Conservation (phyloP, 495 filamentous ascomycete species). For the Daldinia childiae region DNA sequence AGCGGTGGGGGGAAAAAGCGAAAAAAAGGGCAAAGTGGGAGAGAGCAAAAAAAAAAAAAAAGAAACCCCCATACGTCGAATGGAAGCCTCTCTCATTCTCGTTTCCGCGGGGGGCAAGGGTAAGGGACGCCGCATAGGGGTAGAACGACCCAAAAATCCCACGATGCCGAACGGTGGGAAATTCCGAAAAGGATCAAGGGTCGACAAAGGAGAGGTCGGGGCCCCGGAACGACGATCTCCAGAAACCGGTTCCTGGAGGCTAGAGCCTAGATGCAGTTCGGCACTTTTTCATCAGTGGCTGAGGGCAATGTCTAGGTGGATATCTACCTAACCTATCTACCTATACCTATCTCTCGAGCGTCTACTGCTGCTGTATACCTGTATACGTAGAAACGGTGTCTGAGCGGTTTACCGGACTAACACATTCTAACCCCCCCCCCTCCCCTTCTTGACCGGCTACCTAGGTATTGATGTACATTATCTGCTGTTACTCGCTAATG, state of each 20-base stretch:
- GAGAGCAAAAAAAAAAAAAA: neutral
- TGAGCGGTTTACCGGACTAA: slow-evolving; percentile 28
- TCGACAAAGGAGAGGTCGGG: slow-evolving; percentile 32
- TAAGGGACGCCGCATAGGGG: slow-evolving; percentile 28
- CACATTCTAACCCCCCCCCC: neutral
- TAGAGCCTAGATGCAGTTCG: slow-evolving; percentile 40
- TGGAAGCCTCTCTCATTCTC: slow-evolving; percentile 9
- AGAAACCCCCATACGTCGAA: neutral
- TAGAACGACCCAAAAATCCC: slow-evolving; percentile 18
- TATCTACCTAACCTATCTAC: neutral
- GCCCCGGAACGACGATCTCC: slow-evolving; percentile 44
- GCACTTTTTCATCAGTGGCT: slow-evolving; percentile 40
- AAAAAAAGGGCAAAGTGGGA: slow-evolving; percentile 5
- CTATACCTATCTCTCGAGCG: slow-evolving; percentile 2
- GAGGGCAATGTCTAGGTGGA: slow-evolving; percentile 9
- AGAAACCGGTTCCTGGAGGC: slow-evolving; percentile 43
- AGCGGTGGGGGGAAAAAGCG: slow-evolving; percentile 15
- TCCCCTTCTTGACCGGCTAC: slow-evolving; percentile 10
- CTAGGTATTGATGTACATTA: neutral
- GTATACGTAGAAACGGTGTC: slow-evolving; percentile 4
- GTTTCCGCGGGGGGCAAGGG: slow-evolving; percentile 4
- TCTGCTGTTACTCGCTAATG: neutral
- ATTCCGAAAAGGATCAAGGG: slow-evolving; percentile 29
- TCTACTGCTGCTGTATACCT: too few species aligned
- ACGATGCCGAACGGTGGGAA: slow-evolving; percentile 36